phyloP scores from a whole-genome alignment of 2,329 filamentous ascomycete species.

The Rhynchosporium graminicola region DNA sequence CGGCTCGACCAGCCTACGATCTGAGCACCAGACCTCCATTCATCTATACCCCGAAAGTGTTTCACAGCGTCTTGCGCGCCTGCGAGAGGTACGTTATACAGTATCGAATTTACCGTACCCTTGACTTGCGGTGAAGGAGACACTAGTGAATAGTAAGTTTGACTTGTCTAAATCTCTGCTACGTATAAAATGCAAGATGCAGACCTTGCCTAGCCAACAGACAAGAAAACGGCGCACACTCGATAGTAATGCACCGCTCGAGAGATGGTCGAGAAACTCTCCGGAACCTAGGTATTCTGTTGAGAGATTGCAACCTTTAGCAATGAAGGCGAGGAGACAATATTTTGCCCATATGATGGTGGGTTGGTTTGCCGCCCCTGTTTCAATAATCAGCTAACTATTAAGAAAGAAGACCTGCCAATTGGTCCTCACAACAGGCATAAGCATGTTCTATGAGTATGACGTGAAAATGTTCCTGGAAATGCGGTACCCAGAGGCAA shows the following conservation, averaged over 20 bases:
- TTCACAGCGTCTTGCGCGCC: constrained; percentile 5
- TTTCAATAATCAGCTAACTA: too few relatives aligned
- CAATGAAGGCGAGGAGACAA: not conserved
- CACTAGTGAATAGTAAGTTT: not conserved
- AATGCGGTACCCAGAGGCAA: too few relatives aligned
- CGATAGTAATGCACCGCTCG: not conserved
- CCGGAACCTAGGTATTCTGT: not conserved
- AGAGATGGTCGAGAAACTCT: not conserved
- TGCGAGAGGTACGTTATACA: not conserved
- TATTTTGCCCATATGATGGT: not conserved
- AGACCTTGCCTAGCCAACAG: not conserved
- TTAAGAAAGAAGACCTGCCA: too few relatives aligned
- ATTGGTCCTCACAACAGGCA: too few relatives aligned
- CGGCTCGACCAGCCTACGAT: not conserved
- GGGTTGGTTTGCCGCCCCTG: too few relatives aligned
- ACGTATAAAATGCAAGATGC: not conserved
- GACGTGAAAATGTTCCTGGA: too few relatives aligned
- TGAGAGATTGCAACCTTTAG: not conserved
- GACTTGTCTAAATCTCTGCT: not conserved
- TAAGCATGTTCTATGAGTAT: too few relatives aligned
- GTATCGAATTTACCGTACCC: not conserved
- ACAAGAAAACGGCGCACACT: not conserved
- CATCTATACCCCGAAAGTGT: not conserved
- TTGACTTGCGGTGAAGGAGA: constrained; percentile 4
- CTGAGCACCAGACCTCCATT: constrained; percentile 4